Percentiles rank a stretch among this genome's conserved stretches.
phyloP scores from a whole-genome alignment of 768 basidiomycete species.

The Ramaria sp. region DNA sequence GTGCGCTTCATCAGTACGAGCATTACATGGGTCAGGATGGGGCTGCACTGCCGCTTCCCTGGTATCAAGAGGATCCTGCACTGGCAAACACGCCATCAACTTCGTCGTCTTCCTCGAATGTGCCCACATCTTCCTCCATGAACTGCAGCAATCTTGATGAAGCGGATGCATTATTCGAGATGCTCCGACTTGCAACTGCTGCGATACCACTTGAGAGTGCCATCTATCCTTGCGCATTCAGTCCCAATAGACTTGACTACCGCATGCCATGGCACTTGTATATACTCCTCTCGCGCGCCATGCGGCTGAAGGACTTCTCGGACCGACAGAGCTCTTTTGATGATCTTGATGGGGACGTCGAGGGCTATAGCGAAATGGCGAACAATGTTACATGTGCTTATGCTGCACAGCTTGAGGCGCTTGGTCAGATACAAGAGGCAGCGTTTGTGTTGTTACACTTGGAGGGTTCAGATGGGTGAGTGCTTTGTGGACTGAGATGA shows the following conservation, averaged over 20 bases:
- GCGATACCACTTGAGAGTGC: slow-evolving; percentile 55
- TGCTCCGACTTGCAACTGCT: slow-evolving; percentile 71
- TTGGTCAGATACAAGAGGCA: slow-evolving; percentile 76
- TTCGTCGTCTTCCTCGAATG: slow-evolving; percentile 14
- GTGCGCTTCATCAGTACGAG: slow-evolving; percentile 57
- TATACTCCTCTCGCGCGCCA: slow-evolving; percentile 71
- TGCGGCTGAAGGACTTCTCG: slow-evolving; percentile 78
- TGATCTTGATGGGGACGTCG: slow-evolving; percentile 23
- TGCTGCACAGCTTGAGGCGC: slow-evolving; percentile 74
- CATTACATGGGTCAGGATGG: slow-evolving; percentile 27
- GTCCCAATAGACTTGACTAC: slow-evolving; percentile 65
- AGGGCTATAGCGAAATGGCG: slow-evolving; percentile 77
- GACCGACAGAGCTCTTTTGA: slow-evolving; percentile 36
- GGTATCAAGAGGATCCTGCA: slow-evolving; percentile 33
- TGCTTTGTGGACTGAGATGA: background rate
- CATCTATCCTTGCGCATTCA: slow-evolving; percentile 64
- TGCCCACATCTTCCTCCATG: slow-evolving; percentile 34
- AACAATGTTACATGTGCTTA: slow-evolving; percentile 78
- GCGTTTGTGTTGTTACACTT: slow-evolving; percentile 85
- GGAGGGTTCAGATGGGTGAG: slow-evolving; percentile 70
- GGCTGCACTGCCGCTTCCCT: slow-evolving; percentile 42
- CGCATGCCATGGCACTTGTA: slow-evolving; percentile 91
- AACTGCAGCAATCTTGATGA: slow-evolving; percentile 20
- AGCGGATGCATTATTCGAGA: slow-evolving; percentile 66
- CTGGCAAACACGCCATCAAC: slow-evolving; percentile 4